Evolutionary conservation across 495 filamentous ascomycete species (phyloP), one percentile per base, ranked within the genome.

Genomic region (Xylaria bambusicola): DNA sequence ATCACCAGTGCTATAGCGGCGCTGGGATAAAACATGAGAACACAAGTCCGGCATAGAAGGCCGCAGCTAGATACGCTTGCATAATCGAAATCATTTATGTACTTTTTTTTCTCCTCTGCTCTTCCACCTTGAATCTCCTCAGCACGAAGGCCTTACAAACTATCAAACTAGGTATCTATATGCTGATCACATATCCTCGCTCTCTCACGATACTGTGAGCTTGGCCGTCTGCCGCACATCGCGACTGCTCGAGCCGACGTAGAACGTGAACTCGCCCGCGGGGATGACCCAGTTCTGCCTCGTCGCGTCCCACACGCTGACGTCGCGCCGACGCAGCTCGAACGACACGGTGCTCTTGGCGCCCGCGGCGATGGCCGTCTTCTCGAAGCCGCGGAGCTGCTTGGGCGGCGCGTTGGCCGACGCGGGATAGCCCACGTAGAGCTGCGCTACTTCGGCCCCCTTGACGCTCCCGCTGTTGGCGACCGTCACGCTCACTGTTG

Each of bases 381-480:
- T 86, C 46, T 73, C 71, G 54, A 87, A 88, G 4, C 84, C 84
- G 8, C 85, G 71, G 26, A 87, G 74, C 67, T 84, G 84, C 65
- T 70, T 76, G 7, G 72, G 77, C 38, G 77, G 83, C 5, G 84
- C 78, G 13, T 74, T 73, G 6, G 87, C 86, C 0, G 68, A 68
- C 35, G 71, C 58, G 1, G 78, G 77, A 26, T 71, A 68, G 1
- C 68, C 59, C 17, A 86, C 51, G 55, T 84, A 84, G 38, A 86
- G 68, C 73, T 97, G 92, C 0, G 92, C 78, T 1, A 96, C 90
- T 51, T 89, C 86, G 61, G 88, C 83, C 2, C 93, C 93, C 0
- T 76, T 66, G 1, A 89, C 80, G 0, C 53, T 17, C 33, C 93
- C 92, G 0, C 84, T 84, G 74, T 97, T 96, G 24, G 74, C 81